phyloP scores from a whole-genome alignment of 352 stramenopile species.

The Globisporangium nunn region DNA sequence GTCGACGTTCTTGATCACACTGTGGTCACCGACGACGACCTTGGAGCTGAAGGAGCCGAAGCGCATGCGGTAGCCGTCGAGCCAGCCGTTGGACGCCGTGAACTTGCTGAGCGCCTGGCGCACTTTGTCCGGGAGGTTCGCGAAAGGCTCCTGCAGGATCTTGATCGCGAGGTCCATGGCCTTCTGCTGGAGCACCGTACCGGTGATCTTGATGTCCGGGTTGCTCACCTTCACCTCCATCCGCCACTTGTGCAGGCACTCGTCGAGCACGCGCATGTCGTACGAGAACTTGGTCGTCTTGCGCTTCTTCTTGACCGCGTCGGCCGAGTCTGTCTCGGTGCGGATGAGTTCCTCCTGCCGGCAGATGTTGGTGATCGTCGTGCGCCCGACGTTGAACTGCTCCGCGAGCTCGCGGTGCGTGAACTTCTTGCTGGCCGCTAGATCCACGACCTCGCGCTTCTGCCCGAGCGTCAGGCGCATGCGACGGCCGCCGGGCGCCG shows the following conservation, averaged over 20 bases:
- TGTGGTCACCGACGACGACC: slow-evolving; percentile 40
- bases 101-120: slow-evolving; percentile 70
- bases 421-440: slow-evolving; percentile 81
- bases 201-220: slow-evolving; percentile 73
- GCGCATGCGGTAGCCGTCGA: slow-evolving; percentile 77
- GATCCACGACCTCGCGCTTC: slow-evolving; percentile 81
- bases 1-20: slow-evolving; percentile 80
- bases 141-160: slow-evolving; percentile 63
- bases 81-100: slow-evolving; percentile 76
- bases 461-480: slow-evolving; percentile 78
- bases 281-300: slow-evolving; percentile 85
- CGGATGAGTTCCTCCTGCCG: slow-evolving; percentile 77
- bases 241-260: slow-evolving; percentile 84
- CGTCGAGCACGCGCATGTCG: slow-evolving; percentile 71
- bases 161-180: slow-evolving; percentile 79
- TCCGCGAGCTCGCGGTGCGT: slow-evolving; percentile 78
- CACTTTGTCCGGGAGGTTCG: slow-evolving; percentile 63
- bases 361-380: slow-evolving; percentile 85
- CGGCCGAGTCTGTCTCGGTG: slow-evolving; percentile 79
- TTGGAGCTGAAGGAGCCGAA: slow-evolving; percentile 83
- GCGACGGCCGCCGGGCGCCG: slow-evolving; percentile 20
- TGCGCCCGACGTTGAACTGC: slow-evolving; percentile 74
- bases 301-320: slow-evolving; percentile 80
- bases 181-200: slow-evolving; percentile 75
- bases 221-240: slow-evolving; percentile 81